Evolutionary conservation across 331 rosid genomes (phyloP).

Genomic region (Dryas integrifolia): DNA sequence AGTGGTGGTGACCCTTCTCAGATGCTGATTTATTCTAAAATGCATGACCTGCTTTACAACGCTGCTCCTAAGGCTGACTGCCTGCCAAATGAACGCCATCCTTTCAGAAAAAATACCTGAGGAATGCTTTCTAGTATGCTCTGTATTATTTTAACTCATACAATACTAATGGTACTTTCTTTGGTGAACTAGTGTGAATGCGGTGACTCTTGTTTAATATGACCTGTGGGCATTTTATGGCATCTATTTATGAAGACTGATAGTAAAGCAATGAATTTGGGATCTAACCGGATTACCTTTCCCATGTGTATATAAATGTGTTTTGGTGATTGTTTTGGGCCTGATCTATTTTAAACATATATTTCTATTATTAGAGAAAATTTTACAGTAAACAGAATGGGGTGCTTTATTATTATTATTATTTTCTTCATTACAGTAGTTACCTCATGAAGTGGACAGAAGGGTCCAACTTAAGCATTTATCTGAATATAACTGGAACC

Average conservation of each 20-base stretch:
- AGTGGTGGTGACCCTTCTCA: slow-evolving; percentile 71
- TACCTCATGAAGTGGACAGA: not conserved
- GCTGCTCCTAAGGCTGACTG: slow-evolving; percentile 60
- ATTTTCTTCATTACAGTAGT: not conserved
- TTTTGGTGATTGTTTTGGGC: not conserved
- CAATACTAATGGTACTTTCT: slow-evolving; percentile 16
- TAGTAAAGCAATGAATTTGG: not conserved
- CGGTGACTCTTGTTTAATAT: slow-evolving; percentile 4
- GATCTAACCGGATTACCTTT: not conserved
- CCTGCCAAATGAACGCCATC: slow-evolving; percentile 59
- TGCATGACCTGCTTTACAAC: slow-evolving; percentile 76
- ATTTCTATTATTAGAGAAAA: not conserved
- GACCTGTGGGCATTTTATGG: not conserved
- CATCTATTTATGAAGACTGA: not conserved
- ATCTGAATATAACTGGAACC: not conserved
- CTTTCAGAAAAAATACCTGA: slow-evolving; percentile 64
- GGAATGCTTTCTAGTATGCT: slow-evolving; percentile 21
- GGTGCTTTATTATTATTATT: not conserved
- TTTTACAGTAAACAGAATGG: not conserved
- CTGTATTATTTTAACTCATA: slow-evolving; percentile 19
- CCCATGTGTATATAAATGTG: not conserved
- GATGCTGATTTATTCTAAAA: slow-evolving; percentile 68
- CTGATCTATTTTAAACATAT: not conserved
- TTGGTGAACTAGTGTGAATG: slow-evolving; percentile 27
- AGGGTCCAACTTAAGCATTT: not conserved